Evolutionary conservation across 2,329 filamentous ascomycete genomes (phyloP), one percentile per base, ranked within the genome.

Genomic region (Aspergillus terreus): DNA sequence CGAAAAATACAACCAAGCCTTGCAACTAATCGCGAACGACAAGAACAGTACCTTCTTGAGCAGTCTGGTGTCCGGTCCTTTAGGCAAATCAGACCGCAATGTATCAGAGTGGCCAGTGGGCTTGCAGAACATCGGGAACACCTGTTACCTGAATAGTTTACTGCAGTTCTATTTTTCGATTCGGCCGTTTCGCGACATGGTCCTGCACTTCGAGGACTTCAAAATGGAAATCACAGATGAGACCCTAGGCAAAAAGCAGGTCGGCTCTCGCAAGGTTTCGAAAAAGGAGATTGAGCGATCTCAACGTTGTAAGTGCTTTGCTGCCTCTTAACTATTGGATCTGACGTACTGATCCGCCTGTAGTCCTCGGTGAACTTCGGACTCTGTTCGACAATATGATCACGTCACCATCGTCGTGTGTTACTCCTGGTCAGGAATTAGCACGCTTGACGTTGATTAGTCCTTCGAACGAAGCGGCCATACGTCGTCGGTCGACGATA

Each of bases 121-220:
- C 0, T 79, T 97, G 5, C 82, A 85, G 57, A 99, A 97, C 61
- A 95, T 97, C 51, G 92, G 94, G 53, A 99, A 99, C 64, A 99
- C 95, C 0, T 99, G 94, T 69, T 99, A 99, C 64, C 79, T 99
- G 49, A 99, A 99, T 76, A 97, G 92, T 71, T 81, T 99, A 45
- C 78, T 99, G 9, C 94, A 99, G 50, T 97, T 95, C 66, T 87
- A 96, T 59, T 96, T 95, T 68, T 95, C 92, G 0, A 83, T 97
- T 50, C 86, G 85, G 55, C 85, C 89, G 2, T 78, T 97, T 27
- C 83, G 92, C 46, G 81, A 94, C 4, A 82, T 96, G 58, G 85
- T 96, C 3, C 77, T 95, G 52, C 78, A 90, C 46, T 90, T 89
- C 58, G 84, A 92, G 23, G 71, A 83, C 4, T 82, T 86, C 62